phyloP scores from a whole-genome alignment of 805 yeast species.

The Zygotorulaspora chibaensis region DNA sequence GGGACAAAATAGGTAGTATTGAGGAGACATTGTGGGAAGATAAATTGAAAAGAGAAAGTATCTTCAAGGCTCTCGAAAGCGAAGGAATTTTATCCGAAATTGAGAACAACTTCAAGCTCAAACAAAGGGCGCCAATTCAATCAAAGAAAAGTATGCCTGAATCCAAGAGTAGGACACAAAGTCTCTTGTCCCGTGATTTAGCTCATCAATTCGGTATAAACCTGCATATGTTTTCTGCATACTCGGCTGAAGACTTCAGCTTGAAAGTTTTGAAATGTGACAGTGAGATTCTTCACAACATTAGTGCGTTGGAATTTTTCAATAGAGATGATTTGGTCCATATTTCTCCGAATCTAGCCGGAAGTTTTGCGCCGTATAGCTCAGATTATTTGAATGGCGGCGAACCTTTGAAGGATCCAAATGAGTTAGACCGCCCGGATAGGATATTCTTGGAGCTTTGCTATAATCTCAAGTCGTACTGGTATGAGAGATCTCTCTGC shows the following conservation, averaged over 20 bases:
- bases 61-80: conserved; percentile 46
- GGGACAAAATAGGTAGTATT: conserved; percentile 67
- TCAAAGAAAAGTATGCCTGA: conserved; percentile 26
- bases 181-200: conserved; percentile 63
- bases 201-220: conserved; percentile 81
- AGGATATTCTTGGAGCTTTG: conserved; percentile 64
- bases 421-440: conserved; percentile 63
- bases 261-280: conserved; percentile 58
- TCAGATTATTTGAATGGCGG: conserved; percentile 40
- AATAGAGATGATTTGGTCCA: conserved; percentile 61
- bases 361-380: conserved; percentile 61
- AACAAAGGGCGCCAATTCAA: conserved; percentile 37
- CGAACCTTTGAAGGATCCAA: conserved; percentile 40
- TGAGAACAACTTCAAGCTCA: conserved; percentile 51
- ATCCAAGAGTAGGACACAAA: conserved; percentile 39
- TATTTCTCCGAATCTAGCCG: conserved; percentile 50
- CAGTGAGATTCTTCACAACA: conserved; percentile 45
- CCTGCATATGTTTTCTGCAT: conserved; percentile 55
- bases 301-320: conserved; percentile 64
- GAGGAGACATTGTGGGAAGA: conserved; percentile 62
- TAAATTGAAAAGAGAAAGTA: conserved; percentile 37
- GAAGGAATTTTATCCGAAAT: conserved; percentile 64
- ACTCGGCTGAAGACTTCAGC: conserved; percentile 53
- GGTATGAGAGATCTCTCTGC: conserved; percentile 69
- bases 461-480: conserved; percentile 62